A percentile compares a stretch with the other conserved stretches of the same genome.
Evolutionary conservation across 805 yeast species (phyloP).

Genomic region (Candida yuanshanica): DNA sequence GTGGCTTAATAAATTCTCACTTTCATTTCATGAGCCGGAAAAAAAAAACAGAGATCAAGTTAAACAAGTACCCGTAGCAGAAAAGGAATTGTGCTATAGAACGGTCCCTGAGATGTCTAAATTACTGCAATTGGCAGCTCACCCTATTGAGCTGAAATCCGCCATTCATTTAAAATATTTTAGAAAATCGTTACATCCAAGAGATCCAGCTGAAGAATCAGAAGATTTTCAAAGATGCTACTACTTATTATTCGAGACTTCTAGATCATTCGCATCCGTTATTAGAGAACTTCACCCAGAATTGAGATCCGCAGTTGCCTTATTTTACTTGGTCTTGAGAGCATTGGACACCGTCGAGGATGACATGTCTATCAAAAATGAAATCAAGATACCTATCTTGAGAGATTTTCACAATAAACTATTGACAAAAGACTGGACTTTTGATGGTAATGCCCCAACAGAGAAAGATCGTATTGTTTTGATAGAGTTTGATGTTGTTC

Average conservation of each 20-base stretch:
- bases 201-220: constrained; percentile 29
- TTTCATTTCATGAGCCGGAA: too few species aligned
- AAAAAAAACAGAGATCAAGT: neutral
- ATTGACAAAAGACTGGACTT: constrained; percentile 69
- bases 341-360: constrained; percentile 96
- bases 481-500: constrained; percentile 66
- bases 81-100: neutral
- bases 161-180: constrained; percentile 52
- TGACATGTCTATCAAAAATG: constrained; percentile 80
- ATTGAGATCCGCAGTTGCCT: constrained; percentile 69
- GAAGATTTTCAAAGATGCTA: constrained; percentile 58
- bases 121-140: constrained; percentile 48
- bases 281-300: constrained; percentile 89
- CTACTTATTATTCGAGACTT: constrained; percentile 58
- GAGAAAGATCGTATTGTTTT: constrained; percentile 81
- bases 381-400: constrained; percentile 67
- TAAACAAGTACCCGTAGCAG: neutral
- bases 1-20: too few species aligned
- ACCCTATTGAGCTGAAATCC: constrained; percentile 69
- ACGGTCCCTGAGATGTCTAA: constrained; percentile 47
- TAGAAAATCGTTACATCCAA: constrained; percentile 34
- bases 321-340: constrained; percentile 80
- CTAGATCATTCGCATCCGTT: constrained; percentile 93
- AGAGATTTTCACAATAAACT: constrained; percentile 63
- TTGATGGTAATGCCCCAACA: constrained; percentile 62